Conservation (phyloP, 257 asterid genomes). For the Coffea eugenioides region DNA sequence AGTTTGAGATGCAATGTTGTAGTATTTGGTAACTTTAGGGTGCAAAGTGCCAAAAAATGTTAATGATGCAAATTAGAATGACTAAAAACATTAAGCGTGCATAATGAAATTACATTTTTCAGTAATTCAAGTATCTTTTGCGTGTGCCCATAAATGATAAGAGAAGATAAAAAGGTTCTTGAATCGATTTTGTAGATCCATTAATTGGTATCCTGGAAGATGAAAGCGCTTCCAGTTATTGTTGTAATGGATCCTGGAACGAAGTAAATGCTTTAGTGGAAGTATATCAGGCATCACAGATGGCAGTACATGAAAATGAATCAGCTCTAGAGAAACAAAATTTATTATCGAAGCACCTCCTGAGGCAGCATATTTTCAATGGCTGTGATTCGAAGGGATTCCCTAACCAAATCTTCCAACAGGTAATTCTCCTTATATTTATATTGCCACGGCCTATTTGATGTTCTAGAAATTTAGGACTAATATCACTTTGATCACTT, state of each 20-base stretch:
- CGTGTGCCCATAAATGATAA: no score
- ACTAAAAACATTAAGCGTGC: no score
- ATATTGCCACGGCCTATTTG: background rate
- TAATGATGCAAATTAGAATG: no score
- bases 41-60: no score
- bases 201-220: slow-evolving; percentile 38
- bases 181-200: slow-evolving; percentile 42
- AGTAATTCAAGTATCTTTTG: background rate
- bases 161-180: background rate
- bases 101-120: no score
- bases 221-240: slow-evolving; percentile 38
- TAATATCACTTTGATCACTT: no score
- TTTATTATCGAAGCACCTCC: slow-evolving; percentile 39
- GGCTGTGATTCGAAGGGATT: slow-evolving; percentile 33
- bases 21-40: no score
- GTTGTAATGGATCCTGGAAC: slow-evolving; percentile 33
- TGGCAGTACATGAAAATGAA: slow-evolving; percentile 49
- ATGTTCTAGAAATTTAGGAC: background rate
- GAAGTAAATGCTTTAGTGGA: slow-evolving; percentile 55
- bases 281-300: slow-evolving; percentile 63
- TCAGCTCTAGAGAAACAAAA: slow-evolving; percentile 45
- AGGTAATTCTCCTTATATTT: slow-evolving; percentile 44
- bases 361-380: slow-evolving; percentile 40
- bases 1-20: no score
- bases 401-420: slow-evolving; percentile 36